A percentile compares a stretch with the other conserved stretches of the same genome.
Evolutionary conservation across 768 basidiomycete species (phyloP).

Genomic region (Tricholoma sp.): DNA sequence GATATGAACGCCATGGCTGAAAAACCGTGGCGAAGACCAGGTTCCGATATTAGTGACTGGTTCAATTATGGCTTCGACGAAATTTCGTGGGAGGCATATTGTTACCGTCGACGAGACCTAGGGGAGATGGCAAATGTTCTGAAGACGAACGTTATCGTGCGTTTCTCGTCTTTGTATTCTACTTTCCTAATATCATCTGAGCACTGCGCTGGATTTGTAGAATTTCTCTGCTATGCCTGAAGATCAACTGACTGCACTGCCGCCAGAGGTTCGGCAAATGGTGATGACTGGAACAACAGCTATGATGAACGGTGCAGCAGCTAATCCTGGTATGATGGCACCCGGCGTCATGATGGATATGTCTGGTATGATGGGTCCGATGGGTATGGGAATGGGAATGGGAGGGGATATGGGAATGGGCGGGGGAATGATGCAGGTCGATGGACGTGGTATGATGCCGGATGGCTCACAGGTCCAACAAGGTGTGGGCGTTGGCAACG

Average conservation of each 20-base stretch:
- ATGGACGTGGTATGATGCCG: slow-evolving; percentile 31
- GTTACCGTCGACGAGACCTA: slow-evolving; percentile 75
- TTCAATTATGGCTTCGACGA: slow-evolving; percentile 99
- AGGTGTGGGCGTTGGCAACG: slow-evolving; percentile 31
- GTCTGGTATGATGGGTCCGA: slow-evolving; percentile 57
- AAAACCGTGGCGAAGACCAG: slow-evolving; percentile 89
- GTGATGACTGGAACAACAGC: slow-evolving; percentile 79
- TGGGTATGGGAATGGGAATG: slow-evolving; percentile 57
- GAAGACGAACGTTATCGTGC: slow-evolving; percentile 77
- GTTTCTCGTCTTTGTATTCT: slow-evolving; percentile 21
- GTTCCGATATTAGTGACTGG: slow-evolving; percentile 93
- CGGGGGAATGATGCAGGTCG: slow-evolving; percentile 48
- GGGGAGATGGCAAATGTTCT: slow-evolving; percentile 76
- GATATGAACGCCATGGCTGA: slow-evolving; percentile 71
- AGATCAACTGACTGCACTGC: slow-evolving; percentile 72
- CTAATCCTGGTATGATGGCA: slow-evolving; percentile 54
- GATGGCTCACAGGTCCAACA: slow-evolving; percentile 33
- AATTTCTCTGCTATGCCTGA: slow-evolving; percentile 81
- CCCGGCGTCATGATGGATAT: slow-evolving; percentile 81
- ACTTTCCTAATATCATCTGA: not conserved
- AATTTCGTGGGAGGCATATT: slow-evolving; percentile 91
- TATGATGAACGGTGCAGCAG: slow-evolving; percentile 64
- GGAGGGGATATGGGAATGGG: slow-evolving; percentile 59
- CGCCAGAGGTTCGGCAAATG: slow-evolving; percentile 80
- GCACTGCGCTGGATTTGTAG: slow-evolving; percentile 29